Evolutionary conservation across 2,329 filamentous ascomycete species (phyloP), one percentile per base, ranked within the genome.

Genomic region (Xylaria arbuscula): DNA sequence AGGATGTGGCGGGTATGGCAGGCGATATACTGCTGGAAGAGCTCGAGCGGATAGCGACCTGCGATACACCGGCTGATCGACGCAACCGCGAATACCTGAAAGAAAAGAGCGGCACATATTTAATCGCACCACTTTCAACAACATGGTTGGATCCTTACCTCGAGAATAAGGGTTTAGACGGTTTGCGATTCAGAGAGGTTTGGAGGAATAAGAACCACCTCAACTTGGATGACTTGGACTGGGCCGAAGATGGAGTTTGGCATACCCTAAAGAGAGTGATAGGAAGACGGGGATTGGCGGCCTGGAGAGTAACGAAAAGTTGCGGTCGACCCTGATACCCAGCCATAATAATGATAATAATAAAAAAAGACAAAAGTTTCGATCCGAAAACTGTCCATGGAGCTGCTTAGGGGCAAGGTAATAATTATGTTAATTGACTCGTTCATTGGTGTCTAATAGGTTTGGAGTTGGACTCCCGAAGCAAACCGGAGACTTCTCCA

Each of bases 221-320:
- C 40, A 94, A 93, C 74, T 81, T 95, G 50, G 92, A 95, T 78
- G 92, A 95, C 79, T 82, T 95, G 76, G 92, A 94, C 76, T 93
- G 93, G 82, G 91, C 83, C 1, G 89, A 92, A 68, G 92, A 94
- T 73, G 92, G 92, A 6, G 83, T 94, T 59, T 91, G 88, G 90
- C 83, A 86, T 69, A 94, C 92, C 8, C 78, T 95, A 54, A 81
- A 84, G 42, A 83, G 92, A 72, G 91, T 94, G 3, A 80, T 93
- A 72, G 89, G 89, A 45, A 83, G 88, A 72, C 82, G 89, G 58
- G 89, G 89, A 6, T 79, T 91, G 17, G 85, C 84, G 40, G 86
- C 85, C 45, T 91, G 89, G 89, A 85, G 88, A 66, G 85, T 91
- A 8, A 90, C 88, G 24, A 90, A 88, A 80, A 89, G 86, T 76